Evolutionary conservation across 208 protist species (phyloP), one percentile per base, ranked within the genome.

Genomic region (Phytomonas francai): DNA sequence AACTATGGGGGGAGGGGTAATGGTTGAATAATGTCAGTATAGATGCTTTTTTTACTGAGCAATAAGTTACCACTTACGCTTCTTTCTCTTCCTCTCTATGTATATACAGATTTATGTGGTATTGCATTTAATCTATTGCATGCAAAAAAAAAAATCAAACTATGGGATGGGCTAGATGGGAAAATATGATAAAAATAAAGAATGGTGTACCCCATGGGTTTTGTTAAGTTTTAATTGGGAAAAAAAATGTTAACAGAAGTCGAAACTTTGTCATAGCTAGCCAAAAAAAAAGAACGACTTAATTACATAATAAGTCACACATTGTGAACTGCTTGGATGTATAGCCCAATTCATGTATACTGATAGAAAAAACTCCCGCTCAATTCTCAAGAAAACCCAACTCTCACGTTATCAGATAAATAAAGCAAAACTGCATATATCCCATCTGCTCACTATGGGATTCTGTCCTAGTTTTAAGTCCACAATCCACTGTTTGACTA

Each of bases 61-160:
- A 45, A 22, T 22, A 2, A 7, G 58, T 61, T 61, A 14, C 30
- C 11, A 61, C 12, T 61, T 61, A 32, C 32, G 49, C 22, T 22
- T 57, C 22, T 25, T 57, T 27, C 49, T 57, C 49, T 57, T 57
- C 49, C 22, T 57, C 25, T 57, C 49, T 59, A 59, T 59, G 8
- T 59, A 59, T 59, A 59, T 59, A 59, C 8, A 33, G 29, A 59
- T 34, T 57, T 14, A 61, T 42, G 19, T 61, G 32, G 19, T 63
- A 6, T 51, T 58, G 32, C 16, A 49, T n/a, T 63, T 58, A 8
- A 56, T 58, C 54, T 63, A 22, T n/a, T 58, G 32, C 8, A 45
- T 45, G 49, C n/a, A 51, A 67, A 51, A 67, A 51, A 67, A n/a
- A 60, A 65, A 65, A 60, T 14, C n/a, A n/a, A n/a, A 59, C 27